Percentiles rank a stretch among this genome's conserved stretches.
Conservation (phyloP, 495 filamentous ascomycete species). For the Aspergillus cristatus region DNA sequence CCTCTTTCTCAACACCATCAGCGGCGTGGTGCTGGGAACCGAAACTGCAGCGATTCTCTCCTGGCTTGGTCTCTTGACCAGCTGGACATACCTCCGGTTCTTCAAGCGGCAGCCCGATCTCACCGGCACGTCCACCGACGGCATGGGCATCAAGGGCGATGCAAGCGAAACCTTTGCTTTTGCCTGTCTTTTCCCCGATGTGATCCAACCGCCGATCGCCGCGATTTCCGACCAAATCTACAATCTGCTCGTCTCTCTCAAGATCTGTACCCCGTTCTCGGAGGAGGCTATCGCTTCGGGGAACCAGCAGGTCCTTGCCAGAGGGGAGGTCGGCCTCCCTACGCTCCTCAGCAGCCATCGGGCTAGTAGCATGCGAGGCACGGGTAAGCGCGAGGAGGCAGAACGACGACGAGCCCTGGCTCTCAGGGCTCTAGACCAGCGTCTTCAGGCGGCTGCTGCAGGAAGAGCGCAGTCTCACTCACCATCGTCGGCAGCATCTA, state of each 20-base stretch:
- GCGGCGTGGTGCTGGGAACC: slow-evolving; percentile 73
- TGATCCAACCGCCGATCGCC: slow-evolving; percentile 66
- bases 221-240: slow-evolving; percentile 68
- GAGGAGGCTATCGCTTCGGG: slow-evolving; percentile 74
- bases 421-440: slow-evolving; percentile 83
- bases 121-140: slow-evolving; percentile 43
- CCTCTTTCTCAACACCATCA: slow-evolving; percentile 66
- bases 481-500: slow-evolving; percentile 27
- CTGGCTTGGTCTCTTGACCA: slow-evolving; percentile 71
- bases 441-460: slow-evolving; percentile 72
- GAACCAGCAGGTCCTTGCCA: slow-evolving; percentile 58
- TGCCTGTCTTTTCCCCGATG: slow-evolving; percentile 89
- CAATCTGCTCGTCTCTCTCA: slow-evolving; percentile 58
- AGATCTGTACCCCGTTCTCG: slow-evolving; percentile 79
- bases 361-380: slow-evolving; percentile 31
- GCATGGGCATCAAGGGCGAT: slow-evolving; percentile 59
- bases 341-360: slow-evolving; percentile 43
- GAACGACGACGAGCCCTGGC: slow-evolving; percentile 84
- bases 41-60: slow-evolving; percentile 74
- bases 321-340: slow-evolving; percentile 59
- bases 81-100: slow-evolving; percentile 96
- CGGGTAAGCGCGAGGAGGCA: slow-evolving; percentile 71
- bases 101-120: slow-evolving; percentile 70
- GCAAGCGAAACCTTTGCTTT: slow-evolving; percentile 94
- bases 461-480: slow-evolving; percentile 25